Base-by-base conservation (phyloP, 805 yeast genomes). In the Yarrowia deformans region DNA sequence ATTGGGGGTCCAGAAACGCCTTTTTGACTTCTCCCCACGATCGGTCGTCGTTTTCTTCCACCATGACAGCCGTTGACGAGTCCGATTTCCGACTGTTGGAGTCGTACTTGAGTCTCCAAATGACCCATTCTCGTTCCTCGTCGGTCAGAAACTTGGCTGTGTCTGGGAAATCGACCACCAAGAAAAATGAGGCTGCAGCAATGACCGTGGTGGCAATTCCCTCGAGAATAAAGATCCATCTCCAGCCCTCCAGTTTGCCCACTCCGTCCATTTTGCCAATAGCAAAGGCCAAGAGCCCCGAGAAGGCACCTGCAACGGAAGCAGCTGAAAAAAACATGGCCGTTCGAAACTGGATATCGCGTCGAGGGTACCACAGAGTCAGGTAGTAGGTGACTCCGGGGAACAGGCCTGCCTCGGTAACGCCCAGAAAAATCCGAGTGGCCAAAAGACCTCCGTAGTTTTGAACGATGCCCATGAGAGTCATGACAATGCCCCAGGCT, bases 131-230 rank as follows among this genome's bases (percentile, higher is more conserved):
- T 23, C 84, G 80, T 76, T 88, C 91, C 70, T 83, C 82, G 1
- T 75, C 79, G 32, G 79, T 83, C 69, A 87, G 75, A 74, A 83
- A 88, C 74, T 84, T 80, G 29, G 88, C 85, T 69, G 86, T 84
- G 77, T 89, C 93, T 3, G 93, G 93, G 82, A 88, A 88, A 76
- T 89, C 91, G 13, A 90, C 85, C 70, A 89, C 81, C 55, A 83
- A 75, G 74, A 88, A 87, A 72, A 72, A 81, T 39, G 71, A 40
- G 6, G 18, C 3, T 1, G 39, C 37, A 0, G 81, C 84, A 48
- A 84, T 74, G 74, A 87, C 79, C 77, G 83, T 72, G 18, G 84
- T 76, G 74, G 79, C 71, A 73, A 81, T 74, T 1, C 82, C 85
- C 72, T 84, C 86, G 55, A 84, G 73, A 3, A 83, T 79, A 72